These are phyloP conservation scores for Purpureocillium takamizusanense DNA, from an alignment of 2,329 filamentous ascomycete species.

Conservation along the genomic window DNA sequence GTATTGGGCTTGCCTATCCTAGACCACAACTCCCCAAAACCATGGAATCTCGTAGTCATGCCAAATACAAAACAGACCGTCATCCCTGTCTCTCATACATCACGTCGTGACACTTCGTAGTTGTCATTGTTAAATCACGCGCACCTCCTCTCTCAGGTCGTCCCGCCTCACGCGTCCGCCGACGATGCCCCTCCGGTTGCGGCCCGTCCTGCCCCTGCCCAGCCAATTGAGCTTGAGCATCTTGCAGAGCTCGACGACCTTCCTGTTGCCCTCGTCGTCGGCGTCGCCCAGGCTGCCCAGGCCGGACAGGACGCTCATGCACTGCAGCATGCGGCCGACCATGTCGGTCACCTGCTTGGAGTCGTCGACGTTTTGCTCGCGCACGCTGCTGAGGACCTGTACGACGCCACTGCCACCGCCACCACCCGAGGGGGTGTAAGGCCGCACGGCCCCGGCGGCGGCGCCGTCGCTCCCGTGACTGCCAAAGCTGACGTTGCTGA, in stretches of 20 bases:
- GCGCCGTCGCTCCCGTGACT: slow-evolving; percentile 39
- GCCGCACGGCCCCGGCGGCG: slow-evolving; percentile 33
- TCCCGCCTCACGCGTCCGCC: slow-evolving; percentile 51
- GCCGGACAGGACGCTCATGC: slow-evolving; percentile 79
- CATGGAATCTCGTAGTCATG: background rate
- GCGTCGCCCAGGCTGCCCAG: slow-evolving; percentile 50
- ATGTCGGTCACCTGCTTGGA: slow-evolving; percentile 84
- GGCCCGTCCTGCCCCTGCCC: slow-evolving; percentile 76
- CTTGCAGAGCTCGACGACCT: slow-evolving; percentile 75
- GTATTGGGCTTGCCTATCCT: no score
- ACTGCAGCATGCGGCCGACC: slow-evolving; percentile 92
- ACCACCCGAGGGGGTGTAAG: slow-evolving; percentile 42
- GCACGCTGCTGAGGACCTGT: slow-evolving; percentile 30
- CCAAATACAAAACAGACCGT: background rate
- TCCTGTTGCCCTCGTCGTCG: slow-evolving; percentile 63
- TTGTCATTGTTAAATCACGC: slow-evolving; percentile 20
- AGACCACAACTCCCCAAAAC: no score
- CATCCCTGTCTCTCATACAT: background rate
- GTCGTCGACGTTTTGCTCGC: slow-evolving; percentile 55
- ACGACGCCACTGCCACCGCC: no score
- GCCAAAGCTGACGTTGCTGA: slow-evolving; percentile 71
- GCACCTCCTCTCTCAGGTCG: slow-evolving; percentile 29
- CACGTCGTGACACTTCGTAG: background rate
- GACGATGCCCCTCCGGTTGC: slow-evolving; percentile 84
- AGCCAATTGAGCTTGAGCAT: slow-evolving; percentile 96